These are phyloP conservation scores for Starmerella tilneyi DNA, from an alignment of 805 yeast species.

Conservation along the genomic window DNA sequence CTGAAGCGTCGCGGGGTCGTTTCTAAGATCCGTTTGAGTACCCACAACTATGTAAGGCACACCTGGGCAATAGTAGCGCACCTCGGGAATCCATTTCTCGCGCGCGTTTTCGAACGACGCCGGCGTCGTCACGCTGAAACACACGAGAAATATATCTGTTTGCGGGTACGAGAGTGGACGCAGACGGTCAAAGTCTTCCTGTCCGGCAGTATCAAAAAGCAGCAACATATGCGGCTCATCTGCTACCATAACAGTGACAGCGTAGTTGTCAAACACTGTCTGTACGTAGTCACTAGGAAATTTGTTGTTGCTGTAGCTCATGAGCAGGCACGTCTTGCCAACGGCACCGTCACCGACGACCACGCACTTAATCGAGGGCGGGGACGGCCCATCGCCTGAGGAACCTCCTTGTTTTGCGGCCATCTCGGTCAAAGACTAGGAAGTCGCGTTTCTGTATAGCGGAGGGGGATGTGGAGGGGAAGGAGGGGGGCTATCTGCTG, in stretches of 20 bases:
- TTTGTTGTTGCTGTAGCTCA: constrained; percentile 91
- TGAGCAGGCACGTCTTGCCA: constrained; percentile 89
- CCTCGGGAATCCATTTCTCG: constrained; percentile 98
- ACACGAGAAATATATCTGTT: constrained; percentile 90
- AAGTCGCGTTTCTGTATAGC: not conserved
- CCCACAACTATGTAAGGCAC: constrained; percentile 96
- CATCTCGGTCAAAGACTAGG: constrained; percentile 5
- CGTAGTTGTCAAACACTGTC: constrained; percentile 81
- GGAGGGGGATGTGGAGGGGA: not conserved
- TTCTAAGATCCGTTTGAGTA: constrained; percentile 89
- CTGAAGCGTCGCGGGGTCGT: constrained; percentile 82
- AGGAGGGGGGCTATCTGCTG: not conserved
- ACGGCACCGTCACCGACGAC: constrained; percentile 99
- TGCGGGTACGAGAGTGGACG: constrained; percentile 96
- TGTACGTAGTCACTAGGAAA: constrained; percentile 98
- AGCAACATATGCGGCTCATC: constrained; percentile 97
- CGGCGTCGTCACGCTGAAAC: constrained; percentile 94
- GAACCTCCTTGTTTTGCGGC: constrained; percentile 16
- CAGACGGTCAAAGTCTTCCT: constrained; percentile 95
- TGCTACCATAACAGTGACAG: constrained; percentile 52
- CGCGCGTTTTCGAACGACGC: constrained; percentile 95
- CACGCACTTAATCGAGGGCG: constrained; percentile 63
- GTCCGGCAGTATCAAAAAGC: constrained; percentile 97
- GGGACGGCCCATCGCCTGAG: constrained; percentile 17
- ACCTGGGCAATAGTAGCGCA: constrained; percentile 96